These are phyloP conservation scores for Exophiala spinifera DNA, from an alignment of 2,329 filamentous ascomycete genomes.

Conservation along the genomic window DNA sequence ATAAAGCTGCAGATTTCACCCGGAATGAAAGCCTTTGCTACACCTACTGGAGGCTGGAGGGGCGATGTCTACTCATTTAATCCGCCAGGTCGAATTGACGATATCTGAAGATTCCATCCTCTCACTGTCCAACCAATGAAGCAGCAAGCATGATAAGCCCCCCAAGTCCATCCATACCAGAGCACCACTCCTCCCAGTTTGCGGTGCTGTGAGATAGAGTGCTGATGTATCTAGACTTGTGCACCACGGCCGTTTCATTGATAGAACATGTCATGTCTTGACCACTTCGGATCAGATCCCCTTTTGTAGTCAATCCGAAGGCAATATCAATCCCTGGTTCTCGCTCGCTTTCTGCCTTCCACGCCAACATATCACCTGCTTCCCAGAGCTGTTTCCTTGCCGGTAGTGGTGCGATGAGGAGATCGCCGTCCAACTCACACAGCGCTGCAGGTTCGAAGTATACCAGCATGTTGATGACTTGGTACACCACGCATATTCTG, in stretches of 20 bases:
- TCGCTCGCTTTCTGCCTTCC: constrained; percentile 35
- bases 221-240: constrained; percentile 13
- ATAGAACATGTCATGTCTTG: constrained; percentile 28
- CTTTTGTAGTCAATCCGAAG: constrained; percentile 35
- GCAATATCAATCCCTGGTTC: constrained; percentile 25
- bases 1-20: no score
- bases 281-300: constrained; percentile 36
- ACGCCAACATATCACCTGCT: constrained; percentile 36
- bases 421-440: constrained; percentile 37
- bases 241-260: constrained; percentile 25
- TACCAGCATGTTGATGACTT: constrained; percentile 43
- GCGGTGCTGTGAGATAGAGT: constrained; percentile 22
- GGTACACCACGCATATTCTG: constrained; percentile 42
- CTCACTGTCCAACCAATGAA: constrained; percentile 25
- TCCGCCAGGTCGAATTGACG: neutral
- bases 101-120: neutral
- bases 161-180: constrained; percentile 47
- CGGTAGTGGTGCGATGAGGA: constrained; percentile 45
- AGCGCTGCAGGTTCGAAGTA: constrained; percentile 42
- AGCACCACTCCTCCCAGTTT: constrained; percentile 47
- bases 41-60: no score
- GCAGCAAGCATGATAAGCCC: constrained; percentile 47
- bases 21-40: no score
- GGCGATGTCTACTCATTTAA: no score
- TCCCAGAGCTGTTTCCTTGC: constrained; percentile 46